These are phyloP conservation scores for Kwoniella shandongensis DNA, from an alignment of 768 basidiomycete species.

Conservation along the genomic window DNA sequence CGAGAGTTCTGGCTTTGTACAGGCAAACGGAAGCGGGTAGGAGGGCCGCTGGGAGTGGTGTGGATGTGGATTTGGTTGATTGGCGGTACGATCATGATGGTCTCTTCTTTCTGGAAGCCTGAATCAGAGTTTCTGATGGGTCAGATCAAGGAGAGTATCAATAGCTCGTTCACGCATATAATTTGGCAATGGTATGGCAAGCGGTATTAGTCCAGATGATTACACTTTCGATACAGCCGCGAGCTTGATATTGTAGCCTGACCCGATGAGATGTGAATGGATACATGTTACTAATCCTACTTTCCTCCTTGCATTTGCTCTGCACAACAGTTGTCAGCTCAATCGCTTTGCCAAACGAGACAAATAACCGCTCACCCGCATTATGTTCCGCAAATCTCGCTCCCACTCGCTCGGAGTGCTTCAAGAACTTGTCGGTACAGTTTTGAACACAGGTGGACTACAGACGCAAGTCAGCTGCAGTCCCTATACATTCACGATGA, in stretches of 20 bases:
- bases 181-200: not conserved
- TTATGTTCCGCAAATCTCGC: constrained; percentile 89
- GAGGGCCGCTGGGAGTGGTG: not conserved
- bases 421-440: constrained; percentile 96
- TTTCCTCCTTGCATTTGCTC: constrained; percentile 20
- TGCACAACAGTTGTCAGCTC: not conserved
- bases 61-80: not conserved
- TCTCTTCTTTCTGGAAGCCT: not conserved
- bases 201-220: too few species aligned
- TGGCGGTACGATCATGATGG: not conserved
- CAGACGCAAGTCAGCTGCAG: not conserved
- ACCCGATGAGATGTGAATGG: constrained; percentile 3
- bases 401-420: constrained; percentile 90
- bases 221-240: too few species aligned
- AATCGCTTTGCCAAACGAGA: not conserved
- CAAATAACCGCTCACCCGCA: constrained; percentile 64
- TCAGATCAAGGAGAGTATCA: not conserved
- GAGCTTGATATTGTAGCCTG: too few species aligned
- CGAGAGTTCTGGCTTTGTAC: too few species aligned
- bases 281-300: constrained; percentile 8
- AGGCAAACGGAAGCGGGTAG: not conserved
- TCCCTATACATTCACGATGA: too few species aligned
- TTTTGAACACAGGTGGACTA: constrained; percentile 87
- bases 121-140: not conserved
- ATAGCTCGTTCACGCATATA: too few species aligned